phyloP scores from a whole-genome alignment of 2,329 filamentous ascomycete genomes.

The Arthrobotrys entomopaga region DNA sequence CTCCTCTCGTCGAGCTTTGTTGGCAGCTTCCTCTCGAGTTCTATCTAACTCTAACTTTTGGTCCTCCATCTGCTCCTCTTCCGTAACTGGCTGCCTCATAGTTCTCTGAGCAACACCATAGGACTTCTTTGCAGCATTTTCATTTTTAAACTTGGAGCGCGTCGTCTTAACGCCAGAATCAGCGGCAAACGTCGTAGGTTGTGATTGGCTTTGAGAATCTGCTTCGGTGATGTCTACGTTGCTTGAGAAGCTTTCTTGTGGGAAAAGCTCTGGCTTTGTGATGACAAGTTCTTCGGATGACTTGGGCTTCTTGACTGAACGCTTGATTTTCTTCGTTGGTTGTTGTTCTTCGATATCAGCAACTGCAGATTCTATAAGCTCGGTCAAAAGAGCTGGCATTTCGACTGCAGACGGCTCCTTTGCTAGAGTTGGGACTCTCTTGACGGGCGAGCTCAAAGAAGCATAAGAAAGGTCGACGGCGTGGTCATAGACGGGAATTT shows the following conservation, averaged over 20 bases:
- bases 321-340: conserved; percentile 31
- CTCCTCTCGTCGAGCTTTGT: conserved; percentile 23
- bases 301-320: conserved; percentile 16
- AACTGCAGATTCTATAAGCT: conserved; percentile 46
- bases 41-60: conserved; percentile 45
- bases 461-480: conserved; percentile 47
- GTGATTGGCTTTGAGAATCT: conserved; percentile 40
- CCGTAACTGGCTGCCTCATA: conserved; percentile 46
- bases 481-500: conserved; percentile 38
- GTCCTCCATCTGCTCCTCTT: conserved; percentile 44
- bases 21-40: conserved; percentile 25
- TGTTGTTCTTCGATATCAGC: conserved; percentile 45
- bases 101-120: conserved; percentile 48
- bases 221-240: conserved; percentile 18
- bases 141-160: conserved; percentile 49
- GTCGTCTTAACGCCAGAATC: conserved; percentile 51
- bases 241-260: conserved; percentile 1
- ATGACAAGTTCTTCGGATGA: background rate
- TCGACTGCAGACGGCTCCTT: conserved; percentile 46
- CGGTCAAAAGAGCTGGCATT: conserved; percentile 39
- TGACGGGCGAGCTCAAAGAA: conserved; percentile 21
- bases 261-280: background rate
- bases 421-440: conserved; percentile 21
- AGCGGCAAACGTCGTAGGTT: conserved; percentile 42
- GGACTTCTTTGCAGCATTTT: conserved; percentile 45